Conservation (phyloP, 78 protist species). For the Capsaspora owczarzaki region DNA sequence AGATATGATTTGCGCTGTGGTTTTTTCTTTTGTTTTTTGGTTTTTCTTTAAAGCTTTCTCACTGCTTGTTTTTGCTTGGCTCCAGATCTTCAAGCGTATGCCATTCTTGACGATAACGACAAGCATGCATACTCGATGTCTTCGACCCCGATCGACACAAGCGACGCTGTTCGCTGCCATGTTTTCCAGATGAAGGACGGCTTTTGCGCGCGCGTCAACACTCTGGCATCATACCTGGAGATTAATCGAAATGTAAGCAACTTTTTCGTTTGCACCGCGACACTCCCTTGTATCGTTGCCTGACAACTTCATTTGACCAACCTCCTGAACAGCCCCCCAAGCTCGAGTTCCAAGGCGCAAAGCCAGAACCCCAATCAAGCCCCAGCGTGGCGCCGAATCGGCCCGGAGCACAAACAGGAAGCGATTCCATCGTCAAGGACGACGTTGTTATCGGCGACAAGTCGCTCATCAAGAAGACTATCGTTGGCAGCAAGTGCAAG, state of each 20-base stretch:
- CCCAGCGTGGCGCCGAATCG: no score
- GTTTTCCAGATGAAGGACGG: constrained; percentile 10
- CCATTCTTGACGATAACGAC: not conserved
- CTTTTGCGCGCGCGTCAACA: constrained; percentile 36
- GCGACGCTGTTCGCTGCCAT: constrained; percentile 24
- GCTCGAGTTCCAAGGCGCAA: no score
- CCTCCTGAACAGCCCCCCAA: no score
- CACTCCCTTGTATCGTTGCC: not conserved
- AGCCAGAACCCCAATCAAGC: no score
- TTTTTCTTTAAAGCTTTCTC: not conserved
- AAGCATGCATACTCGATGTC: not conserved
- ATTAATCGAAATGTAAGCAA: constrained; percentile 28
- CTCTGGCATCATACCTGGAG: constrained; percentile 22
- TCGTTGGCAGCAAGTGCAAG: constrained; percentile 45
- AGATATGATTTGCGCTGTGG: not conserved
- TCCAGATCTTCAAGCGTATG: not conserved
- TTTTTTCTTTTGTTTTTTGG: not conserved
- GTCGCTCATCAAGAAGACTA: constrained; percentile 42
- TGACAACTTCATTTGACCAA: not conserved
- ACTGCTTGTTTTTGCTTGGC: not conserved
- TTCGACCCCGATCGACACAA: not conserved
- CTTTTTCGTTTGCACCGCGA: not conserved
- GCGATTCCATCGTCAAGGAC: constrained; percentile 54
- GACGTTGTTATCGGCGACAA: constrained; percentile 40
- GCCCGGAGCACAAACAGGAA: constrained; percentile 24